phyloP scores from a whole-genome alignment of 495 filamentous ascomycete genomes.

The Penicillium bovifimosum region DNA sequence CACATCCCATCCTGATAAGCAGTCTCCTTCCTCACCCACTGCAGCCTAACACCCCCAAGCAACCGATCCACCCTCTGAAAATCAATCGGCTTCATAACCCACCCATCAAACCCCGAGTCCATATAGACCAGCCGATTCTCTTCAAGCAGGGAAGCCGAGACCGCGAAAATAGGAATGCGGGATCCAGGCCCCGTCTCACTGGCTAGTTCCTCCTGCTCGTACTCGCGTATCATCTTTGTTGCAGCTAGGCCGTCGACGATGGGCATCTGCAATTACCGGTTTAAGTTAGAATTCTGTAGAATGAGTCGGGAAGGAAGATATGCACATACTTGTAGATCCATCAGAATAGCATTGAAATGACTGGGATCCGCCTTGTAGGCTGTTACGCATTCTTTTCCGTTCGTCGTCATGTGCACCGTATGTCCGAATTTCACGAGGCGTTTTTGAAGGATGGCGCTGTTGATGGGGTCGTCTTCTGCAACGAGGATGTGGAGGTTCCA shows the following conservation, averaged over 20 bases:
- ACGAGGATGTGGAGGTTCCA: conserved; percentile 59
- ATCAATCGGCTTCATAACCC: conserved; percentile 77
- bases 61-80: conserved; percentile 62
- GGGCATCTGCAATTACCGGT: conserved; percentile 62
- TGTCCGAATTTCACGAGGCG: conserved; percentile 74
- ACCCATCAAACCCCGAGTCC: conserved; percentile 74
- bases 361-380: conserved; percentile 53
- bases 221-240: conserved; percentile 73
- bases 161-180: conserved; percentile 75
- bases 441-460: conserved; percentile 77
- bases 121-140: conserved; percentile 58
- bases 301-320: background rate
- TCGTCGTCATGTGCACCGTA: conserved; percentile 61
- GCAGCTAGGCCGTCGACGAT: conserved; percentile 80
- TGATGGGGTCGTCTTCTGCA: conserved; percentile 86
- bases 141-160: conserved; percentile 77
- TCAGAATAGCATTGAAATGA: conserved; percentile 75
- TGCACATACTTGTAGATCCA: conserved; percentile 83
- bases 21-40: conserved; percentile 38
- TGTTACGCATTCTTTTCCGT: conserved; percentile 77
- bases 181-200: conserved; percentile 29
- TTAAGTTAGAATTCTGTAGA: background rate
- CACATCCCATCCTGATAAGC: conserved; percentile 60
- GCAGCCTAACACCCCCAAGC: conserved; percentile 52
- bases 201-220: conserved; percentile 50